phyloP scores from a whole-genome alignment of 495 filamentous ascomycete genomes.

The Penicillium daleae region DNA sequence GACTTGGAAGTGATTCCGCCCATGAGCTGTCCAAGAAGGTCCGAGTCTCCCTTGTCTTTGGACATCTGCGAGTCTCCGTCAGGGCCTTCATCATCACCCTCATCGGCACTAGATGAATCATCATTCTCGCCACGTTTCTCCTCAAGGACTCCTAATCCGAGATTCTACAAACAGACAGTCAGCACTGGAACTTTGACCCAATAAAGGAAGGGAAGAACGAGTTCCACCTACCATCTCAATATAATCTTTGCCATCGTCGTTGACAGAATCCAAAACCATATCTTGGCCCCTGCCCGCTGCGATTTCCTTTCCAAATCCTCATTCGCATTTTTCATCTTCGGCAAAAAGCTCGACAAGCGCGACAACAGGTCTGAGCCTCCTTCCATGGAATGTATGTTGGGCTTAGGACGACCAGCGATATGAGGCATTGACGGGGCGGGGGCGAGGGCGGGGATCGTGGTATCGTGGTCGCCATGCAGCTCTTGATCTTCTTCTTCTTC shows the following conservation, averaged over 20 bases:
- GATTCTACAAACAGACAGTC: constrained; percentile 37
- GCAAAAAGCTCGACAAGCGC: constrained; percentile 50
- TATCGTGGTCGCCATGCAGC: constrained; percentile 15
- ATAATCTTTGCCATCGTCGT: constrained; percentile 43
- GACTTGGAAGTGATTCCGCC: constrained; percentile 37
- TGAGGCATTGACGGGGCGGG: constrained; percentile 29
- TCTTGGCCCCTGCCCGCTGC: constrained; percentile 41
- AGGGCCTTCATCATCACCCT: constrained; percentile 21
- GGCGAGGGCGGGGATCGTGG: background rate
- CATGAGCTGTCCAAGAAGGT: constrained; percentile 47
- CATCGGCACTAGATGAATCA: constrained; percentile 21
- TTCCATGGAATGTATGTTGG: constrained; percentile 38
- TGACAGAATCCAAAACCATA: constrained; percentile 41
- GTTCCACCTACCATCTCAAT: constrained; percentile 54
- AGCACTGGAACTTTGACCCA: constrained; percentile 7
- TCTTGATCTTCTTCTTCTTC: constrained; percentile 32
- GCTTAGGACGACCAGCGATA: constrained; percentile 41
- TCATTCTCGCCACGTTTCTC: constrained; percentile 41
- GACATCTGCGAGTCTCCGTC: constrained; percentile 10
- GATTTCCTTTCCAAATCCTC: constrained; percentile 48
- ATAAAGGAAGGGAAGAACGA: background rate
- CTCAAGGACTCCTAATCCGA: constrained; percentile 57
- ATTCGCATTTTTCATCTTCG: constrained; percentile 53
- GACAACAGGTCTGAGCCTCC: constrained; percentile 39
- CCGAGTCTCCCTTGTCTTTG: constrained; percentile 31